Evolutionary conservation across 1,284 basidiomycete species (phyloP), one percentile per base, ranked within the genome.

Genomic region (Naganishia cerealis): DNA sequence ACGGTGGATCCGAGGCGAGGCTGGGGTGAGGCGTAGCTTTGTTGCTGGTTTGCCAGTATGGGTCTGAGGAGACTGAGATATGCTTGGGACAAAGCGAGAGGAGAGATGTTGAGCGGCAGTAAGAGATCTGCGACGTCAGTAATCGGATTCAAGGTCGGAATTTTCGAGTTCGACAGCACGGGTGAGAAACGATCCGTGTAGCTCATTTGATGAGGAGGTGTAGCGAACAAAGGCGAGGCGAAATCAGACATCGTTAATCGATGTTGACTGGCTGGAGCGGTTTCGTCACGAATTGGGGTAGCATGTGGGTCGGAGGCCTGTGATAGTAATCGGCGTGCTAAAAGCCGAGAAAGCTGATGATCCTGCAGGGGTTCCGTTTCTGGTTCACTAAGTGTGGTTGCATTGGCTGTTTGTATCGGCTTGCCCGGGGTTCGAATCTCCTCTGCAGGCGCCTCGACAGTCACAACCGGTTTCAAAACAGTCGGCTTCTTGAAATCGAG

Each of bases 111-210:
- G 38, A 63, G 50, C 13, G 61, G 61, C n/a, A 63, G 40, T 36
- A 63, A 43, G 15, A 63, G 61, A 24, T 63, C 61, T 10, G 48
- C 50, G 26, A 63, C 50, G 29, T 63, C 54, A 16, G 38, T 26
- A 12, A 63, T 18, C 21, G 61, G 61, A n/a, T 63, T 46, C n/a
- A 63, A 26, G 7, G 61, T 63, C 38, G 61, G 61, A 29, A 63
- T 54, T 15, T 63, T 63, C 7, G 61, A 63, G 16, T 43, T 24
- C 12, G 61, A 54, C 18, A 63, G 33, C 21, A 54, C 24, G 12
- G 61, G 61, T 12, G 61, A 40, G 12, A 63, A 39, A 21, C 53
- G 52, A 39, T 63, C 61, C 40, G 61, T 24, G 15, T 63, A 54
- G 50, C 61, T 63, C 9, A 53, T 29, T 29, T 36, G 36, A 10